Evolutionary conservation across 164 flowering plant genomes (phyloP), one percentile per base, ranked within the genome.

Genomic region (Buxus sempervirens): DNA sequence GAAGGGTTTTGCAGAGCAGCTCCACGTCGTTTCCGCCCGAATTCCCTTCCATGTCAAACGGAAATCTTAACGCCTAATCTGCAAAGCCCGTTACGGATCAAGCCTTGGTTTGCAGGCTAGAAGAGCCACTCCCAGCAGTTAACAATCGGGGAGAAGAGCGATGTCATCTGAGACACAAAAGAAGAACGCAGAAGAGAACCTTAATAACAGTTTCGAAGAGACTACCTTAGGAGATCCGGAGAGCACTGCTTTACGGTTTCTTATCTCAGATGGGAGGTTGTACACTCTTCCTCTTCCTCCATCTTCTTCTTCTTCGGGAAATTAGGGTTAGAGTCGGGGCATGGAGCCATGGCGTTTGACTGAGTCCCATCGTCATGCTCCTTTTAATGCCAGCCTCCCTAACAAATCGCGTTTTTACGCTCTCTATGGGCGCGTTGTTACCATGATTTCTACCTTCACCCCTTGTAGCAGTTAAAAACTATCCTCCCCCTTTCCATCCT

Each of bases 21-120:
- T 95, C 99, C 62, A 92, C 93, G 73, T 95, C 99, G 72, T 76
- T 87, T 19, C 96, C 95, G 4, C 84, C 85, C 0, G 90, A 82
- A 70, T 76, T 82, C 25, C 82, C 88, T 77, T 83, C 91, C 93
- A 85, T 84, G 58, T 12, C 51, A 27, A 0, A 14, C 22, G 23
- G 61, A 63, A 72, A 61, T 60, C 72, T 28, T 36, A 60, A 69
- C 71, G 58, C 14, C 14, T 4, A 60, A 56, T 3, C 9, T 27
- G 61, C 19, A 54, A 26, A 3, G 58, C 28, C 10, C 63, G 24
- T 42, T 54, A 7, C 7, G 38, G 5, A 32, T 7, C 38, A 32
- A 32, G 5, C 38, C 38, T 32, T n/a, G n/a, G n/a, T n/a, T n/a
- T n/a, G n/a, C n/a, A n/a, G n/a, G n/a, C n/a, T n/a, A n/a, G n/a